phyloP scores from a whole-genome alignment of 176 grass and related monocot species.

The Aegilops longissima region DNA sequence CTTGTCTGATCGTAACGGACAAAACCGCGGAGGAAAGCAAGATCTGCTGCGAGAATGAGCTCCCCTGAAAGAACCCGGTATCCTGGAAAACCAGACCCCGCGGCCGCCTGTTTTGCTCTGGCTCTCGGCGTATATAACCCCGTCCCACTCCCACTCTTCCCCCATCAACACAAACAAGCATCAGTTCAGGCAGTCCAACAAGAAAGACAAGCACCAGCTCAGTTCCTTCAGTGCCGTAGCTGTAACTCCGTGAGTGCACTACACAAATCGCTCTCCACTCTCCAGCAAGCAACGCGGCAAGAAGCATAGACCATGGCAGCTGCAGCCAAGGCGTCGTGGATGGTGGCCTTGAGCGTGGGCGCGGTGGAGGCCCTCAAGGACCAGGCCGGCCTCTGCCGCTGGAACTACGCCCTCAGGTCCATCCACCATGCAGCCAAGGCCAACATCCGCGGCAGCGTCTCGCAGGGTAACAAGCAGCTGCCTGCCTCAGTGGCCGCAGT shows the following conservation, averaged over 20 bases:
- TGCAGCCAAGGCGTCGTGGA: slow-evolving; percentile 46
- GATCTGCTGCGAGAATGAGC: too few species aligned
- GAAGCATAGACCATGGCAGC: slow-evolving; percentile 25
- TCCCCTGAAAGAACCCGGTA: too few species aligned
- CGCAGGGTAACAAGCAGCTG: slow-evolving; percentile 21
- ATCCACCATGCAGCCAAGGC: slow-evolving; percentile 39
- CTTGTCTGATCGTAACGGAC: too few species aligned
- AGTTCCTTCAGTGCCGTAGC: neutral
- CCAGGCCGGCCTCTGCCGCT: slow-evolving; percentile 62
- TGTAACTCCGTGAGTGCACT: neutral
- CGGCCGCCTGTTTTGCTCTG: slow-evolving; percentile 20
- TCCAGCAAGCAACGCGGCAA: neutral
- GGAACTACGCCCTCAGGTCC: slow-evolving; percentile 61
- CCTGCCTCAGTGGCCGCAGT: neutral
- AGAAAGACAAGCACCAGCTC: neutral
- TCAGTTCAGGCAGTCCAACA: too few species aligned
- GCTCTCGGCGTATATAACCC: neutral
- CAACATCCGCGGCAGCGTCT: slow-evolving; percentile 2
- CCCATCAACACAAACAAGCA: neutral
- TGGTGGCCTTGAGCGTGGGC: slow-evolving; percentile 59
- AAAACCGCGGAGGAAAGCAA: too few species aligned
- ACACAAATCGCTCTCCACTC: neutral
- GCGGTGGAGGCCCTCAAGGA: slow-evolving; percentile 74
- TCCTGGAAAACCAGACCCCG: slow-evolving; percentile 14
- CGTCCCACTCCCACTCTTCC: neutral